These are phyloP conservation scores for Phragmites australis DNA, from an alignment of 176 grass and related monocot species.

Conservation along the genomic window DNA sequence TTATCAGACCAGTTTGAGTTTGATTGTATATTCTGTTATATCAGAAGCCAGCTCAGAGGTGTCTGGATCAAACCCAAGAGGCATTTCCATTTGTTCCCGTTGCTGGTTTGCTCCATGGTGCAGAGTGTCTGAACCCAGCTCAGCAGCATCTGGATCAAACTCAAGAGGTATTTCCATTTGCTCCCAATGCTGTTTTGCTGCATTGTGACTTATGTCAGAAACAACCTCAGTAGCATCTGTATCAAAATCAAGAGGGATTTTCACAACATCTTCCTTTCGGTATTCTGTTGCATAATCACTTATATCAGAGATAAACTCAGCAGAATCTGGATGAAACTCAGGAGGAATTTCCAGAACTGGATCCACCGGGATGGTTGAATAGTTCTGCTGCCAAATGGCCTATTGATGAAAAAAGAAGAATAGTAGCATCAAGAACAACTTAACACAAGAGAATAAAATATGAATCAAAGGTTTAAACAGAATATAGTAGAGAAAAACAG, in stretches of 20 bases:
- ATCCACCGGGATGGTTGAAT: constrained; percentile 24
- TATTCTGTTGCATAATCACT: constrained; percentile 54
- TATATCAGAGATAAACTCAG: constrained; percentile 59
- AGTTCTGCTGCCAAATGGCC: constrained; percentile 41
- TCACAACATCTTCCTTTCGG: constrained; percentile 20
- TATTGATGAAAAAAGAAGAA: constrained; percentile 29
- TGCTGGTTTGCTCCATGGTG: constrained; percentile 36
- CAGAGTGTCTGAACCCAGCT: constrained; percentile 40
- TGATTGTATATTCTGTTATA: constrained; percentile 72
- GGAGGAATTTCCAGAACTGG: constrained; percentile 50
- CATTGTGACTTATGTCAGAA: constrained; percentile 33
- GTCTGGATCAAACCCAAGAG: constrained; percentile 46
- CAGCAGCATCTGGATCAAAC: constrained; percentile 45
- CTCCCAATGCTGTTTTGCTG: constrained; percentile 38
- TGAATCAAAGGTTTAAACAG: neutral
- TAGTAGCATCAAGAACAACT: neutral
- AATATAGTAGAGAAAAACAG: neutral
- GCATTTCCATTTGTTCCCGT: constrained; percentile 28
- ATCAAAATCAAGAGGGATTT: constrained; percentile 48
- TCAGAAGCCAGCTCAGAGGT: constrained; percentile 41
- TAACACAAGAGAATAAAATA: constrained; percentile 4
- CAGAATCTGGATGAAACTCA: constrained; percentile 61
- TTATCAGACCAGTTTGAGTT: constrained; percentile 66
- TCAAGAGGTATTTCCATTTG: constrained; percentile 48
- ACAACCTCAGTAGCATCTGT: constrained; percentile 41